Evolutionary conservation across 192 early-diverging fungal species (phyloP), one percentile per base, ranked within the genome.

Genomic region (Paraglomus brasilianum): DNA sequence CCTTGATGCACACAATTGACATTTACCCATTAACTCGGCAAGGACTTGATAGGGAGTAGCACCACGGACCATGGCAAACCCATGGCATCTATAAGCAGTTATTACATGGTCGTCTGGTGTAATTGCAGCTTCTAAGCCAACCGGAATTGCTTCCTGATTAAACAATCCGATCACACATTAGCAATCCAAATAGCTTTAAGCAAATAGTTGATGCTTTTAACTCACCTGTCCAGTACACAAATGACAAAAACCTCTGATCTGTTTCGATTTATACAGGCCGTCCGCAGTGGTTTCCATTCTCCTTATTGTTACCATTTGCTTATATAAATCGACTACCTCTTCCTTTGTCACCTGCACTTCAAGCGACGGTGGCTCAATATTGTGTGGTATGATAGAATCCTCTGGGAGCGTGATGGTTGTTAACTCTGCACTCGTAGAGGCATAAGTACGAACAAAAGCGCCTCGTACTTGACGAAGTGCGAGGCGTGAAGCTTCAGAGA

Each of bases 71-170:
- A 89, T 86, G 42, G 94, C 93, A 84, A 95, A 97, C 17, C 96
- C 96, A 85, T 98, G 96, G 85, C 96, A 98, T 44, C 96, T 88
- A 84, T 98, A 98, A 64, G 96, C 91, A 41, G 96, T 97, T 83
- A 97, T 98, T 57, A 97, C 82, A 10, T 93, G 88, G 83, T 98
- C 96, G n/a, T 90, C 80, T 61, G 80, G 81, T 13, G 88, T 88
- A 76, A 95, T 92, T n/a, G 93, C 95, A 66, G 82, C 72, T 78
- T 96, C 92, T 84, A 98, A 93, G 49, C 96, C 96, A 22, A 95
- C 89, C 30, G 94, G 87, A 46, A 97, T 89, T 48, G 96, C 96
- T 80, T 93, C 90, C 86, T 84, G 70, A n/a, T 70, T 43, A 44
- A 59, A 24, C 24, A 24, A 11, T 47, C 46, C 9, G 15, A 15